Base-by-base conservation (phyloP, 805 yeast species). In the Wickerhamiella siamensis region DNA sequence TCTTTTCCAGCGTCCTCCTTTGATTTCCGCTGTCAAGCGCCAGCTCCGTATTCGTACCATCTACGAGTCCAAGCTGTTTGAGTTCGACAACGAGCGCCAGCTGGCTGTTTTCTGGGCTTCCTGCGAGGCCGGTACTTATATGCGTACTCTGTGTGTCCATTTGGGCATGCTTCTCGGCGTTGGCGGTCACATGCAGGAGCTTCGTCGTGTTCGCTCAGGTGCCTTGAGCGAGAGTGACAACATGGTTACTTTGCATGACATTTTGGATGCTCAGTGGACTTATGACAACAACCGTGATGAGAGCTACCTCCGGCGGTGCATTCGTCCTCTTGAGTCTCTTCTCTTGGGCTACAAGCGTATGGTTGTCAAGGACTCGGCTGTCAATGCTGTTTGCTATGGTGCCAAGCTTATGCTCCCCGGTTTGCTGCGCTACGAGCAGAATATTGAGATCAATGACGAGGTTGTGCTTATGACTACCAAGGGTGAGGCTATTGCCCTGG, bases 121-220 rank as follows among this genome's bases (percentile, higher is more conserved):
- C 33, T 91, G 98, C 74, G 98, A 91, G 71, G 98, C 98, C 47
- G 98, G 98, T 68, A 91, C 98, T 47, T 91, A 91, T 69, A 91
- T 91, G 95, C 82, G 98, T 75, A 91, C 98, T 39, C 70, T 91
- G 56, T 91, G 98, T 79, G 98, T 91, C 44, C 98, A 91, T 66
- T 70, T 91, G 58, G 98, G 98, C 69, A 87, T 91, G 95, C 72
- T 91, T 46, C 72, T 91, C 52, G 96, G 97, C 57, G 96, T 86
- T 53, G 98, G 98, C 64, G 98, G 97, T 54, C 98, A 91, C 70
- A 91, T 91, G 98, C 98, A 91, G 74, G 98, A 91, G 69, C 79
- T 91, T 57, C 84, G 98, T 70, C 87, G 98, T 73, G 98, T 91
- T 49, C 79, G 98, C 69, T 83, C 95, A 38, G 98, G 98, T 62